Conservation (phyloP, 805 yeast genomes). For the Wickerhamiella dianesei region DNA sequence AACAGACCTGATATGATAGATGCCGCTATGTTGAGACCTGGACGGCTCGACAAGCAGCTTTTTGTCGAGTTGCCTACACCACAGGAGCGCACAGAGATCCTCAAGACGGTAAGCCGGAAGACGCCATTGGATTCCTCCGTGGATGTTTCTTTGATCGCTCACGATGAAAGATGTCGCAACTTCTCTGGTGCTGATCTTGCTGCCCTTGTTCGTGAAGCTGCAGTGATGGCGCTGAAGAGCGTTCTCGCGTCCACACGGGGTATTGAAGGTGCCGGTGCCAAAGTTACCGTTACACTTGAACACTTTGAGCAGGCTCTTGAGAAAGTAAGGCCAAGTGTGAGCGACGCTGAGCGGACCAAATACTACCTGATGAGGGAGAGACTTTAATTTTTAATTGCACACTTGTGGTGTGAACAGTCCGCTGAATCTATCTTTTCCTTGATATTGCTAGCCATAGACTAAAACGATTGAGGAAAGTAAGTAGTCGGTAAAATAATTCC, state of each 20-base stretch:
- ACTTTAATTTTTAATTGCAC: too few relatives aligned
- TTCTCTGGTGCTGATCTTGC: conserved; percentile 95
- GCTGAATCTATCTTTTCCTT: neutral
- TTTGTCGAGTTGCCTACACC: conserved; percentile 80
- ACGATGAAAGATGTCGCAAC: conserved; percentile 69
- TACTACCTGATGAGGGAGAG: conserved; percentile 57
- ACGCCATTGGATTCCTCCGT: conserved; percentile 63
- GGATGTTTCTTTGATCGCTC: conserved; percentile 47
- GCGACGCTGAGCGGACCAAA: conserved; percentile 65
- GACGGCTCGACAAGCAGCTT: conserved; percentile 83
- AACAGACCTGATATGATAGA: conserved; percentile 97
- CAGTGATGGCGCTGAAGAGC: conserved; percentile 58
- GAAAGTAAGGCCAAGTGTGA: conserved; percentile 78
- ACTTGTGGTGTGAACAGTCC: too few relatives aligned
- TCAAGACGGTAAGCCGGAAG: conserved; percentile 56
- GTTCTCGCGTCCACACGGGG: conserved; percentile 17
- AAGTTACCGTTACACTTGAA: conserved; percentile 40
- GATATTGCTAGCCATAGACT: neutral
- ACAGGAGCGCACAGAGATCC: conserved; percentile 66
- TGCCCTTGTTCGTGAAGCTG: conserved; percentile 86
- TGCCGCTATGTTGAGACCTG: conserved; percentile 96
- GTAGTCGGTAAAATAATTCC: too few relatives aligned
- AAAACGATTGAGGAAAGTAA: neutral
- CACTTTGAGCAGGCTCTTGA: conserved; percentile 64
- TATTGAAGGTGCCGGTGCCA: conserved; percentile 22